A percentile compares a stretch with the other conserved stretches of the same genome.
These are phyloP conservation scores for Trametes sanguinea DNA, from an alignment of 768 basidiomycete genomes.

Conservation along the genomic window DNA sequence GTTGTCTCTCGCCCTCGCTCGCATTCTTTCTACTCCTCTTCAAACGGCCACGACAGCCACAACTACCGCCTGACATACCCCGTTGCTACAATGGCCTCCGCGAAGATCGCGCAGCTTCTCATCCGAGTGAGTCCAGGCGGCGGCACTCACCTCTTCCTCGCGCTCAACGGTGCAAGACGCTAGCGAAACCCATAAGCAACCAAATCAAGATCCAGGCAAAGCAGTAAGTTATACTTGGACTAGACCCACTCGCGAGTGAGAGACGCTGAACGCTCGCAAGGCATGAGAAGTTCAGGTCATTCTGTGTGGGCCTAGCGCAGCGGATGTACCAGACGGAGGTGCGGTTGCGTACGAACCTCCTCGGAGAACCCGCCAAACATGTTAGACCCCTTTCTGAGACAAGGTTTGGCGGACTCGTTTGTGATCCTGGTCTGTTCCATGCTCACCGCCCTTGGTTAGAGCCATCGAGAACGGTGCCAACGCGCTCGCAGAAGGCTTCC, in stretches of 20 bases:
- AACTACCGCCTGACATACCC: neutral
- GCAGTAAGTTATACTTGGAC: conserved; percentile 48
- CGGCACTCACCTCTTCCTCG: neutral
- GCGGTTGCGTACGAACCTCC: conserved; percentile 69
- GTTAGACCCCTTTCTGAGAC: conserved; percentile 79
- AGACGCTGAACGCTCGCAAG: conserved; percentile 35
- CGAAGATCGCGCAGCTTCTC: conserved; percentile 71
- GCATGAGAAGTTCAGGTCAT: conserved; percentile 67
- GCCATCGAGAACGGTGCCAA: conserved; percentile 89
- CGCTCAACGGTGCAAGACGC: conserved; percentile 50
- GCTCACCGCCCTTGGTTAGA: conserved; percentile 37
- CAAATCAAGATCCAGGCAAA: conserved; percentile 70
- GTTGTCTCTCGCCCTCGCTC: neutral
- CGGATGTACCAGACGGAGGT: conserved; percentile 74
- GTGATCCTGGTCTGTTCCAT: neutral
- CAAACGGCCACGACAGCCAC: too few species aligned
- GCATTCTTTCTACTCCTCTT: neutral
- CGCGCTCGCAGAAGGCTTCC: conserved; percentile 79
- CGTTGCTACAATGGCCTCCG: conserved; percentile 57
- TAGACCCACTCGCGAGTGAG: neutral
- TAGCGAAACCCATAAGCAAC: conserved; percentile 79
- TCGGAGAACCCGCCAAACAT: conserved; percentile 73
- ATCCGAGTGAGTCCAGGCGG: conserved; percentile 58
- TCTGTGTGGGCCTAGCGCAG: conserved; percentile 78
- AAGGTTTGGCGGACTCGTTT: conserved; percentile 44